Percentiles rank a stretch among this genome's conserved stretches.
phyloP scores from a whole-genome alignment of 441 rosid species.

The Pelargonium cotyledonis region DNA sequence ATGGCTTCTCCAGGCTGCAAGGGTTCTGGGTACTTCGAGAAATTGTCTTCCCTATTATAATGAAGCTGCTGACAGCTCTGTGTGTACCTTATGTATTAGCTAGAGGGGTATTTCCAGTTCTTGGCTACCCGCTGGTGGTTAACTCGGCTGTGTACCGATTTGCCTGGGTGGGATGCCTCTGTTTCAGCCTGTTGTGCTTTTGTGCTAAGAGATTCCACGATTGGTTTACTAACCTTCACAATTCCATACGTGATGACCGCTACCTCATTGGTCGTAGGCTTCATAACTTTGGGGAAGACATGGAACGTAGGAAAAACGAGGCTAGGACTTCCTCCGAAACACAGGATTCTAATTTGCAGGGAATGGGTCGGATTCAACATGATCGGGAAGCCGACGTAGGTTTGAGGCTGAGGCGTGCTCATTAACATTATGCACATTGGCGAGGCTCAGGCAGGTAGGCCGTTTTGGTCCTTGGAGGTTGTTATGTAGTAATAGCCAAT shows the following conservation, averaged over 20 bases:
- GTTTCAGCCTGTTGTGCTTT: conserved; percentile 55
- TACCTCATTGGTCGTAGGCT: conserved; percentile 89
- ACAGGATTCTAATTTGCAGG: conserved; percentile 15
- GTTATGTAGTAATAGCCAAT: no score
- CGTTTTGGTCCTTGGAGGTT: no score
- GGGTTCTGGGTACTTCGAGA: conserved; percentile 86
- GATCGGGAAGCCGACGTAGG: conserved; percentile 52
- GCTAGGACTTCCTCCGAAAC: conserved; percentile 14
- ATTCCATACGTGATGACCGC: conserved; percentile 87
- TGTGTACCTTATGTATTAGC: conserved; percentile 91
- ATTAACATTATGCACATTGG: not conserved
- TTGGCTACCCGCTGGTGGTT: conserved; percentile 80
- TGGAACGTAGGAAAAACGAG: conserved; percentile 11
- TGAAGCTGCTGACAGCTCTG: conserved; percentile 87
- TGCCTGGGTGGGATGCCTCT: conserved; percentile 92
- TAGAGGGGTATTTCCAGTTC: conserved; percentile 82
- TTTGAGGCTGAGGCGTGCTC: conserved; percentile 49
- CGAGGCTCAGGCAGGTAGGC: no score
- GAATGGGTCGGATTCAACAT: conserved; percentile 27
- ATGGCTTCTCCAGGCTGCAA: conserved; percentile 89
- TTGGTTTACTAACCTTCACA: conserved; percentile 97
- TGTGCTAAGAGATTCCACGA: conserved; percentile 87
- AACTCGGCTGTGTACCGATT: conserved; percentile 93
- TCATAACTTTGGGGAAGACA: conserved; percentile 67
- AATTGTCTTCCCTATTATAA: conserved; percentile 80